Evolutionary conservation across 148 eudicot genomes (phyloP).

Genomic region (Drosera capensis): DNA sequence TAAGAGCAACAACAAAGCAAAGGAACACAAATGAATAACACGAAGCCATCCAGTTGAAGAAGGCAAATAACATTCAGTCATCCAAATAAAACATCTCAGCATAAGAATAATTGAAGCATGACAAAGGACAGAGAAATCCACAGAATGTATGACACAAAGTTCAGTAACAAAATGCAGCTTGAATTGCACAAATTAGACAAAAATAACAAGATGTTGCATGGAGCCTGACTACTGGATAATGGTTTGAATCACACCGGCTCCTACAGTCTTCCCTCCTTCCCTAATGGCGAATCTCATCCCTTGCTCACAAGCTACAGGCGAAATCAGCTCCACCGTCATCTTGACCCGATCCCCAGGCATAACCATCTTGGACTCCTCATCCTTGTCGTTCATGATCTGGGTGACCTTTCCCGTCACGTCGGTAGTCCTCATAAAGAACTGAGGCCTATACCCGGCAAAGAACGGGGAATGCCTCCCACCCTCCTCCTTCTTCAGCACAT

Average conservation of each 20-base stretch:
- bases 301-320: constrained; percentile 79
- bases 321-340: constrained; percentile 83
- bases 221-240: constrained; percentile 46
- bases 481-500: constrained; percentile 94
- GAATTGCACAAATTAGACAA: no score
- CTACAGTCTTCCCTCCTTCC: constrained; percentile 99
- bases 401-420: constrained; percentile 80
- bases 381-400: constrained; percentile 73
- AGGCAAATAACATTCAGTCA: no score
- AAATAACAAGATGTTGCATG: not conserved
- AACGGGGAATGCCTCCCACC: constrained; percentile 96
- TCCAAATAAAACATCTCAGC: no score
- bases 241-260: constrained; percentile 81
- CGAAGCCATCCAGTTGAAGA: no score
- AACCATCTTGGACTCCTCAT: constrained; percentile 97
- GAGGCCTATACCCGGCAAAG: constrained; percentile 86
- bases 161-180: no score
- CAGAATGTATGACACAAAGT: no score
- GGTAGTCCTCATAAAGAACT: constrained; percentile 94
- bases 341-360: constrained; percentile 99
- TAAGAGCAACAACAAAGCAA: no score
- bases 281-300: constrained; percentile 98
- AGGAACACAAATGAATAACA: no score
- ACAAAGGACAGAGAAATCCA: no score
- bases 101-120: no score